Evolutionary conservation across 1,284 basidiomycete genomes (phyloP).

Genomic region (Ustilago sp.): DNA sequence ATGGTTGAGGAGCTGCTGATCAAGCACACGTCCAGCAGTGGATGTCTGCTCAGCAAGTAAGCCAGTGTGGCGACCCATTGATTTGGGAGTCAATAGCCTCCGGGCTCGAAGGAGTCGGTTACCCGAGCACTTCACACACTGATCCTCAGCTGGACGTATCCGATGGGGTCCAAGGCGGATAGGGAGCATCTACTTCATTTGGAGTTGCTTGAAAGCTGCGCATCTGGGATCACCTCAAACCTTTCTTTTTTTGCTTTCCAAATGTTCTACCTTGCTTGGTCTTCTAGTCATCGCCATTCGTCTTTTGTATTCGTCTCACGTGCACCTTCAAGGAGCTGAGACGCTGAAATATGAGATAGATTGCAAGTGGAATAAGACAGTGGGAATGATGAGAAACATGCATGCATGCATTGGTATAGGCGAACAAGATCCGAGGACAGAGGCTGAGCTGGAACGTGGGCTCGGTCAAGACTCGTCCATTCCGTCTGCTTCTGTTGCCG

Average conservation of each 20-base stretch:
- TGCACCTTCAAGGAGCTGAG: not conserved
- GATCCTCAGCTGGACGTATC: slow-evolving; percentile 61
- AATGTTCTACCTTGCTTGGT: too few relatives aligned
- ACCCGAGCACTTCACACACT: slow-evolving; percentile 56
- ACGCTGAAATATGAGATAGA: not conserved
- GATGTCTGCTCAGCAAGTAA: slow-evolving; percentile 56
- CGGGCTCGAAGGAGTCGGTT: slow-evolving; percentile 59
- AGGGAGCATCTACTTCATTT: slow-evolving; percentile 49
- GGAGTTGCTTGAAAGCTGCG: slow-evolving; percentile 58
- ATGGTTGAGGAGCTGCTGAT: slow-evolving; percentile 55
- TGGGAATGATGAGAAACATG: slow-evolving; percentile 1
- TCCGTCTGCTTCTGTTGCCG: slow-evolving; percentile 16
- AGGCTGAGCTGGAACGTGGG: slow-evolving; percentile 2
- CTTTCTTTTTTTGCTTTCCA: slow-evolving; percentile 32
- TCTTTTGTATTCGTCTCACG: not conserved
- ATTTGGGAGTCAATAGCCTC: slow-evolving; percentile 43
- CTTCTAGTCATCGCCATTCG: not conserved
- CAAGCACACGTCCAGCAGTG: slow-evolving; percentile 49
- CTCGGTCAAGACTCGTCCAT: slow-evolving; percentile 39
- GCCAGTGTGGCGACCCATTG: slow-evolving; percentile 47
- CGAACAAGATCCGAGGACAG: slow-evolving; percentile 5
- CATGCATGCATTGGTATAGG: slow-evolving; percentile 23
- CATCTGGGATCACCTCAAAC: slow-evolving; percentile 52
- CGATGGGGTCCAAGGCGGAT: slow-evolving; percentile 47
- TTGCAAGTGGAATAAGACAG: not conserved